Evolutionary conservation across 495 filamentous ascomycete species (phyloP).

Genomic region (Aspergillus funiculosus): DNA sequence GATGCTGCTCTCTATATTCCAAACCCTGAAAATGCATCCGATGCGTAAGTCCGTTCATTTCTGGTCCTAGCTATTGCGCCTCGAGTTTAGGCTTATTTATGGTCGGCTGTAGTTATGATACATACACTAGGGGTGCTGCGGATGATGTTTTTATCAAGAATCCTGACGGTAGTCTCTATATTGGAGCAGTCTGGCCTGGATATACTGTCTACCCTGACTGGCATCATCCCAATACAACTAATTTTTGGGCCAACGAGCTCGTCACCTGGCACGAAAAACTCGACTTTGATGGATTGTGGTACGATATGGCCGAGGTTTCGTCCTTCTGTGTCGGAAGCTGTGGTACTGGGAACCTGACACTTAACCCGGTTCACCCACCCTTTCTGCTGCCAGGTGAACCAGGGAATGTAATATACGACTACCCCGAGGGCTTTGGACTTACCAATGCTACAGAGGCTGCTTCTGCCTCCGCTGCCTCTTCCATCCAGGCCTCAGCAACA

Average conservation of each 20-base stretch:
- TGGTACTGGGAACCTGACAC: constrained; percentile 58
- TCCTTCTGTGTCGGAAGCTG: constrained; percentile 81
- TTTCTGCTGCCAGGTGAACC: constrained; percentile 63
- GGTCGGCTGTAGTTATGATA: constrained; percentile 56
- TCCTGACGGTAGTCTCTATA: constrained; percentile 55
- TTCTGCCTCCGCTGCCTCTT: constrained; percentile 48
- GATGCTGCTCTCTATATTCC: constrained; percentile 77
- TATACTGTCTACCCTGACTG: constrained; percentile 64
- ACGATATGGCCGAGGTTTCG: constrained; percentile 61
- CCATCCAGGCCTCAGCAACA: constrained; percentile 45
- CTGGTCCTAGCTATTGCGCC: neutral
- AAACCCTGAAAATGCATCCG: constrained; percentile 62
- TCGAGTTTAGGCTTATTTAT: neutral
- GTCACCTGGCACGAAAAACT: constrained; percentile 54
- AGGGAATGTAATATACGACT: constrained; percentile 54
- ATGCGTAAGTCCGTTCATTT: constrained; percentile 43
- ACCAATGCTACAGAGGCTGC: constrained; percentile 67
- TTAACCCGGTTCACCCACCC: constrained; percentile 66
- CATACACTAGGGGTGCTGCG: constrained; percentile 62
- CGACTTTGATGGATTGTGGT: constrained; percentile 55
- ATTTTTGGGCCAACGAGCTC: constrained; percentile 72
- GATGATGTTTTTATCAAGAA: constrained; percentile 59
- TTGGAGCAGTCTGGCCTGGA: constrained; percentile 60
- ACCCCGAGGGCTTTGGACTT: constrained; percentile 66
- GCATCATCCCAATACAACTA: constrained; percentile 48